phyloP scores from a whole-genome alignment of 805 yeast genomes.

The Wickerhamiella kurtzmanii region DNA sequence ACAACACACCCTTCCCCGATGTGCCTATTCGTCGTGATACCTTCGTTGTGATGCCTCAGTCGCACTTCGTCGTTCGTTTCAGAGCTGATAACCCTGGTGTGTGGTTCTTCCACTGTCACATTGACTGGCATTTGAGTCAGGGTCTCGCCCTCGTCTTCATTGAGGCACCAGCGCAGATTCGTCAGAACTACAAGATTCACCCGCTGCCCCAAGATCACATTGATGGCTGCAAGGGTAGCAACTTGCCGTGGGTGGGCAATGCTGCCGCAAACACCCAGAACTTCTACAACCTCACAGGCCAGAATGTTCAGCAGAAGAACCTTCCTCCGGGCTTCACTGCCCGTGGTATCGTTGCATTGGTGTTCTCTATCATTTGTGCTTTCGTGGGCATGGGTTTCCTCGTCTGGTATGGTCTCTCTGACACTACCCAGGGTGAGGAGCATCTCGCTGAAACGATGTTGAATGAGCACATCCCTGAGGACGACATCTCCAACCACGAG shows the following conservation, averaged over 20 bases:
- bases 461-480: slow-evolving; percentile 2
- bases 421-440: slow-evolving; percentile 25
- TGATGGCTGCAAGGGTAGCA: slow-evolving; percentile 44
- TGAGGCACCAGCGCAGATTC: slow-evolving; percentile 67
- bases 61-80: slow-evolving; percentile 76
- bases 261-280: slow-evolving; percentile 75
- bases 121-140: slow-evolving; percentile 96
- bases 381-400: slow-evolving; percentile 67
- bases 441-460: slow-evolving; percentile 13
- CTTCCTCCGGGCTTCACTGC: slow-evolving; percentile 90
- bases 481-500: not conserved
- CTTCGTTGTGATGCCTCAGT: slow-evolving; percentile 64
- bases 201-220: slow-evolving; percentile 41
- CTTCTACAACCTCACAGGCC: slow-evolving; percentile 53
- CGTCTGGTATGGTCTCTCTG: slow-evolving; percentile 75
- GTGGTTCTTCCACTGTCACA: slow-evolving; percentile 98
- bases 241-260: slow-evolving; percentile 52
- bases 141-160: slow-evolving; percentile 72
- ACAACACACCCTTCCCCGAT: slow-evolving; percentile 45
- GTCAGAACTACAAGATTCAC: slow-evolving; percentile 38
- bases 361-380: slow-evolving; percentile 79
- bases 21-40: slow-evolving; percentile 79
- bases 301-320: slow-evolving; percentile 49
- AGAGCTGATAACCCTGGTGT: slow-evolving; percentile 93
- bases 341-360: slow-evolving; percentile 86